Evolutionary conservation across 495 filamentous ascomycete species (phyloP), one percentile per base, ranked within the genome.

Genomic region (Paragyromitra xinjiangensis): DNA sequence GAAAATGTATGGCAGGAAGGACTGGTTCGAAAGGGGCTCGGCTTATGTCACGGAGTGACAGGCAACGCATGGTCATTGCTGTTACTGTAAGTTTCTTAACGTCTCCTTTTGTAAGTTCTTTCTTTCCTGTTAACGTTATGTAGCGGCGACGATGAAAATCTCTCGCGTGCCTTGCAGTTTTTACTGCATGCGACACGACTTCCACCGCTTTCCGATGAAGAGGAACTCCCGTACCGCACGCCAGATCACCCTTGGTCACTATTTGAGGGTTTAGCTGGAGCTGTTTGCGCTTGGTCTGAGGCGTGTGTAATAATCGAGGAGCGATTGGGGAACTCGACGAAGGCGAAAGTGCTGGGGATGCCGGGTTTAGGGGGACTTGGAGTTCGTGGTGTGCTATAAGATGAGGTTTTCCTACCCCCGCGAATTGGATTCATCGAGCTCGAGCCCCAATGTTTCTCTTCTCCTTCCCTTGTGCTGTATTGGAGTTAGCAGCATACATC

Each of bases 1-100:
- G 75, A 85, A 34, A 82, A 83, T n/a, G 78, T 85, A 8, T 87
- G 86, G 86, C 82, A 85, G 65, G 83, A 88, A 81, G 85, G 86
- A 0, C 78, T 87, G 0, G 80, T 87, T 5, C 84, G 82, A n/a
- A 87, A 87, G 69, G 86, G 86, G 24, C 85, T 85, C 0, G 83
- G 85, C 58, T 58, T 87, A 6, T 87, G 86, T 67, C 86, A 88
- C 68, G 86, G 85, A 0, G 83, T 87, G 55, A 73, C 85, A 0
- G 86, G 86, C 19, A 87, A 88, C 67, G 84, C 82, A 44, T 86
- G 83, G 84, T 79, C 85, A 6, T 79, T 84, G 75, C 74, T 87
- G 0, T 59, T 83, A 6, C 70, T 86, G 34, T 82, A 86, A 50
- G 80, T 85, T 68, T 64, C 68, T n/a, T 84, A 83, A 16, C 83